A percentile compares a stretch with the other conserved stretches of the same genome.
Evolutionary conservation across 2,329 filamentous ascomycete species (phyloP).

Genomic region (Sporothrix mexicana): DNA sequence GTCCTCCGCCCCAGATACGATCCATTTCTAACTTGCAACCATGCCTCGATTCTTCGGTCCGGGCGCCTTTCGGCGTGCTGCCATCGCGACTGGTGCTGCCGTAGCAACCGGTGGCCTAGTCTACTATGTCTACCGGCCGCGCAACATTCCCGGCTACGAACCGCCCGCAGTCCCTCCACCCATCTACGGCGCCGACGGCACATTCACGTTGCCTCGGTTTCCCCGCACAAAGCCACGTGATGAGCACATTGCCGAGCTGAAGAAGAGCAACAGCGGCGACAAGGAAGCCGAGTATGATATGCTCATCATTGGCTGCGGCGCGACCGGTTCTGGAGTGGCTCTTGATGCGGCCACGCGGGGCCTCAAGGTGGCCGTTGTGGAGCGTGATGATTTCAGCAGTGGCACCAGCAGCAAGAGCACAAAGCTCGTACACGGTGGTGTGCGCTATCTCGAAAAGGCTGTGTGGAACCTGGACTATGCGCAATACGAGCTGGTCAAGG

Average conservation of each 20-base stretch:
- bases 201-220: constrained; percentile 70
- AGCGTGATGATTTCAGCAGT: constrained; percentile 80
- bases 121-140: constrained; percentile 66
- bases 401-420: constrained; percentile 87
- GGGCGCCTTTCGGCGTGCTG: constrained; percentile 51
- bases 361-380: constrained; percentile 78
- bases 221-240: constrained; percentile 66
- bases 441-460: constrained; percentile 83
- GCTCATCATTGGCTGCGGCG: constrained; percentile 78
- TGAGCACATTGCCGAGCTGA: constrained; percentile 68
- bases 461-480: constrained; percentile 85
- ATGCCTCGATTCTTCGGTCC: constrained; percentile 43
- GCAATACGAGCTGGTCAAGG: constrained; percentile 79
- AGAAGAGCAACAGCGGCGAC: constrained; percentile 46
- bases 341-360: constrained; percentile 80
- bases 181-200: constrained; percentile 70
- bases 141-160: constrained; percentile 73
- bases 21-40: background rate
- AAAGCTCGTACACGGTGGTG: constrained; percentile 85
- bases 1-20: background rate
- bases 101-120: constrained; percentile 54
- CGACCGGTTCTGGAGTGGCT: constrained; percentile 79
- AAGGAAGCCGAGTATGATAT: constrained; percentile 70
- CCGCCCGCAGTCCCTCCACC: constrained; percentile 72
- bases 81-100: constrained; percentile 51